phyloP scores from a whole-genome alignment of 2,329 filamentous ascomycete species.

The Colletotrichum tamarilloi region DNA sequence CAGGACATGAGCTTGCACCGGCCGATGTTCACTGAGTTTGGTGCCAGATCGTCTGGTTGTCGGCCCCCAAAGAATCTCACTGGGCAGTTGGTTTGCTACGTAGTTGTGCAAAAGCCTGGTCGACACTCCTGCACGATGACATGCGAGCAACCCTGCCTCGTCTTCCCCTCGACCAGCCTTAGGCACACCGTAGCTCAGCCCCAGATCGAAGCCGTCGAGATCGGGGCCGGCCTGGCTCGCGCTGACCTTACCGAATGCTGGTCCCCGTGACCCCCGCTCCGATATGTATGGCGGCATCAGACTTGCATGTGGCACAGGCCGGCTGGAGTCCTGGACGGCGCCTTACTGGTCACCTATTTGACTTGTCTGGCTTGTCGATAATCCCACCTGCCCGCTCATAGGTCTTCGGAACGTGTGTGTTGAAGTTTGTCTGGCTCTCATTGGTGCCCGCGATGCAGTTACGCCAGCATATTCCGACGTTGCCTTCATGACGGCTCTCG shows the following conservation, averaged over 20 bases:
- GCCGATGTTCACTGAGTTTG: not conserved
- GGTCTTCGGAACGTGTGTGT: not conserved
- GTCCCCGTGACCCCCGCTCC: slow-evolving; percentile 25
- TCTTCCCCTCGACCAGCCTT: slow-evolving; percentile 3
- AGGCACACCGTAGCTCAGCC: not conserved
- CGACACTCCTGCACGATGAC: slow-evolving; percentile 5
- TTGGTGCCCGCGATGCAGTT: slow-evolving; percentile 21
- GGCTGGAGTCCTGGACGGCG: not conserved
- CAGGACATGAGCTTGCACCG: not conserved
- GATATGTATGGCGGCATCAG: slow-evolving; percentile 1
- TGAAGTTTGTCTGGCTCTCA: not conserved
- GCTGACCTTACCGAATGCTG: slow-evolving; percentile 4
- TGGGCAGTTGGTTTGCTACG: not conserved
- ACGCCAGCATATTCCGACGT: not conserved
- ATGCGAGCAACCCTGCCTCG: slow-evolving; percentile 8
- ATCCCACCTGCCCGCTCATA: not conserved
- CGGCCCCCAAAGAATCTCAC: not conserved
- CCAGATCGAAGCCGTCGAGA: slow-evolving; percentile 7
- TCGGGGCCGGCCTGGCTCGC: slow-evolving; percentile 9
- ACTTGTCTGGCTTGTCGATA: not conserved
- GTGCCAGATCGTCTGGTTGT: slow-evolving; percentile 5
- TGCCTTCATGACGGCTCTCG: not conserved
- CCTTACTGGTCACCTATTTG: not conserved
- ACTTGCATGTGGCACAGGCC: slow-evolving; percentile 20
- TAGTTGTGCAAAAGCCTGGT: not conserved